Conservation (phyloP, 768 basidiomycete species). For the Holtermannia corniformis region DNA sequence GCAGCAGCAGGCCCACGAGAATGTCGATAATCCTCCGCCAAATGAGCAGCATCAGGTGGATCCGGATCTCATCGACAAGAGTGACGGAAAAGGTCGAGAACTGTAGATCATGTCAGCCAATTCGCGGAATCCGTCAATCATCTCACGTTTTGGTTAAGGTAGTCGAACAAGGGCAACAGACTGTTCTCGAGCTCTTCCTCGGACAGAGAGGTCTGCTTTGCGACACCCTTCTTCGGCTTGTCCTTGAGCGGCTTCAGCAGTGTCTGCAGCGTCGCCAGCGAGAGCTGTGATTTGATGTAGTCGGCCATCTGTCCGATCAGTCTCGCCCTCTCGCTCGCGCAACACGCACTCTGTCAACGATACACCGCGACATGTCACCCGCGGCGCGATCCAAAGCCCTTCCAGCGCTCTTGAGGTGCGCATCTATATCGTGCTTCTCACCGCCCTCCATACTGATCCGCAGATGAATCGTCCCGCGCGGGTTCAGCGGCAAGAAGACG, state of each 20-base stretch:
- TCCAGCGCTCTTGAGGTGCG: conserved; percentile 25
- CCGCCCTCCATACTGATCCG: conserved; percentile 35
- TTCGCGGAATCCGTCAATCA: neutral
- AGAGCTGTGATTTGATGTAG: conserved; percentile 21
- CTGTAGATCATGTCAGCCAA: conserved; percentile 8
- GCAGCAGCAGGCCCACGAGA: conserved; percentile 35
- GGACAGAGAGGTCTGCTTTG: conserved; percentile 7
- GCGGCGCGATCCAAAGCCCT: conserved; percentile 29
- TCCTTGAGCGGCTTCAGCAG: conserved; percentile 28
- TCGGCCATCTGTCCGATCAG: conserved; percentile 25
- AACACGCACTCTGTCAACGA: conserved; percentile 23
- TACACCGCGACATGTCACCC: conserved; percentile 31
- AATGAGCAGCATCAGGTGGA: conserved; percentile 25
- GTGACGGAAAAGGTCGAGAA: conserved; percentile 38
- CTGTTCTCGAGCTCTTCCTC: conserved; percentile 33
- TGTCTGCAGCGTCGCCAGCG: conserved; percentile 8
- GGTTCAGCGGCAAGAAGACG: conserved; percentile 30
- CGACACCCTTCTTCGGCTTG: conserved; percentile 29
- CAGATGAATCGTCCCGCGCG: conserved; percentile 29
- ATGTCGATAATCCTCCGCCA: conserved; percentile 35
- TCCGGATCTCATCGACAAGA: conserved; percentile 18
- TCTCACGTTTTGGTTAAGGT: conserved; percentile 39
- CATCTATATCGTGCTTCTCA: conserved; percentile 30
- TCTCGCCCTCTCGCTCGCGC: no score
- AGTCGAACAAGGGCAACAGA: conserved; percentile 32